Conservation (phyloP, 1,139 yeast species). For the Nematodospora anomalae region DNA sequence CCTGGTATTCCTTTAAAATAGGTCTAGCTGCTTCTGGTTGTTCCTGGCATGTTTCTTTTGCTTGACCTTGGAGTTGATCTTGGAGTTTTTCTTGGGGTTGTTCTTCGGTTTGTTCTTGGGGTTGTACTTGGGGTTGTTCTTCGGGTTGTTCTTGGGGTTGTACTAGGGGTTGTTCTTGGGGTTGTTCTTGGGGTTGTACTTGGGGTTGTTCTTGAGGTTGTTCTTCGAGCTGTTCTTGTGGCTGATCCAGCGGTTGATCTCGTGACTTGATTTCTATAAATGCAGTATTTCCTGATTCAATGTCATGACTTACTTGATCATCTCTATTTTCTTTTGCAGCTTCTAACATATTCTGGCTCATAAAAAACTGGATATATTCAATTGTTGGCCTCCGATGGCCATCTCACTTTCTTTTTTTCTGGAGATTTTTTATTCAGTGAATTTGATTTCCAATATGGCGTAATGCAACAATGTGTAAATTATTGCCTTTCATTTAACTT, state of each 20-base stretch:
- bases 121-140: no score
- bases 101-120: no score
- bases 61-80: no score
- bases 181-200: not conserved
- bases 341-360: not conserved
- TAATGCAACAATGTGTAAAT: no score
- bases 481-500: no score
- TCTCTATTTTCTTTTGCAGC: not conserved
- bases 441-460: not conserved
- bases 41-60: no score
- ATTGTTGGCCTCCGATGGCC: conserved; percentile 1
- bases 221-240: not conserved
- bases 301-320: no score
- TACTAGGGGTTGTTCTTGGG: no score
- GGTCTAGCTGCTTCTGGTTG: no score
- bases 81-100: no score
- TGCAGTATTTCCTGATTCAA: not conserved
- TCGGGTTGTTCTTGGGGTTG: no score
- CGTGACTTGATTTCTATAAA: not conserved
- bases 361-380: not conserved
- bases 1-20: no score
- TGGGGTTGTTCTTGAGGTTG: not conserved
- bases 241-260: not conserved
- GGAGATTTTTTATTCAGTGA: not conserved
- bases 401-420: conserved; percentile 1